Conservation (phyloP, 208 protist species). For the Acanthamoeba lenticulata region DNA sequence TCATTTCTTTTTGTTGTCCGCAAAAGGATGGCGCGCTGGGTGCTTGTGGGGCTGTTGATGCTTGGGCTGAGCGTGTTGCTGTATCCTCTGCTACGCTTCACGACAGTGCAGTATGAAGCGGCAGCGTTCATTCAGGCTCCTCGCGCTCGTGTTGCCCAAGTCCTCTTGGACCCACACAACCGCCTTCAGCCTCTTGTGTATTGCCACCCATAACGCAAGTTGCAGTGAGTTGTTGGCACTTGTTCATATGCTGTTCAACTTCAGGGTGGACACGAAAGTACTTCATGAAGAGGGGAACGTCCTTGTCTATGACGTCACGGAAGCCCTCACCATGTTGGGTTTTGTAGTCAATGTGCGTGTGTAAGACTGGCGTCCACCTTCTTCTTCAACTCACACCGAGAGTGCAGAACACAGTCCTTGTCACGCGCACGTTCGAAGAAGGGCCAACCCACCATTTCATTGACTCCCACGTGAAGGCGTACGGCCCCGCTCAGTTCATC, state of each 20-base stretch:
- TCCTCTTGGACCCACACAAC: not conserved
- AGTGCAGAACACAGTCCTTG: not conserved
- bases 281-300: not conserved
- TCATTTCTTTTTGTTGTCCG: no score
- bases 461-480: not conserved
- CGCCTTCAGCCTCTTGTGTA: not conserved
- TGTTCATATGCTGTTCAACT: not conserved
- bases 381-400: not conserved
- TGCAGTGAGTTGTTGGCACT: not conserved
- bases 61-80: not conserved
- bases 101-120: not conserved
- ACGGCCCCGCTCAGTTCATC: not conserved
- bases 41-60: not conserved
- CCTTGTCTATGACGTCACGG: not conserved
- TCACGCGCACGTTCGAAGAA: not conserved
- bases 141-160: not conserved
- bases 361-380: no score
- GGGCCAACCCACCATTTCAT: not conserved
- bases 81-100: not conserved
- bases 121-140: not conserved
- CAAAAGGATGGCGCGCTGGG: not conserved
- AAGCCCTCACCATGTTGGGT: not conserved
- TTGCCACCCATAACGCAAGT: not conserved
- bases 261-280: not conserved
- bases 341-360: not conserved